Conservation (phyloP, 345 rosid genomes). For the Euclidium syriacum region DNA sequence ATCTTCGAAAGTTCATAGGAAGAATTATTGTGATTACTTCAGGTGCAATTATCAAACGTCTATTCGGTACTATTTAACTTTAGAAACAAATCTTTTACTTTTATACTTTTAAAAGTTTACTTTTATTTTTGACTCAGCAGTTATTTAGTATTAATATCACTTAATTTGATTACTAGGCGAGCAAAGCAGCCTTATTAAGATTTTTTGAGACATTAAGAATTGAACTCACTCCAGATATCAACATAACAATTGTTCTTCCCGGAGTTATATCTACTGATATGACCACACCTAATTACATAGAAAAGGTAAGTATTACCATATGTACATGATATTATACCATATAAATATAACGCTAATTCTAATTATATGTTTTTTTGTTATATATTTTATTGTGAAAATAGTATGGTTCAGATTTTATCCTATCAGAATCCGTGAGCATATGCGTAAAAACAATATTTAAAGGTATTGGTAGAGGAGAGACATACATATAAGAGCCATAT, state of each 20-base stretch:
- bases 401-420: constrained; percentile 11
- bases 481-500: constrained; percentile 9
- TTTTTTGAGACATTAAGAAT: constrained; percentile 43
- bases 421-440: constrained; percentile 3
- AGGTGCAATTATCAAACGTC: background rate
- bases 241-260: constrained; percentile 44
- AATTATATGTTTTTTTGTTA: background rate
- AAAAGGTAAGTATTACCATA: background rate
- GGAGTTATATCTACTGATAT: constrained; percentile 34
- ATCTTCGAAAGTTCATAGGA: constrained; percentile 42
- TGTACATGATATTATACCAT: background rate
- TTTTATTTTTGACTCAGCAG: too few relatives aligned
- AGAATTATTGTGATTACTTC: constrained; percentile 39
- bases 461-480: constrained; percentile 24
- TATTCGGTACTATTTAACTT: constrained; percentile 29
- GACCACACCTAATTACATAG: constrained; percentile 13
- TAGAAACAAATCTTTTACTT: background rate
- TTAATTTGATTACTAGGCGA: too few relatives aligned
- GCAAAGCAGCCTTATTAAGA: constrained; percentile 46
- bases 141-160: background rate
- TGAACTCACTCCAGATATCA: constrained; percentile 43
- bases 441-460: constrained; percentile 12
- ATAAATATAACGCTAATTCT: background rate
- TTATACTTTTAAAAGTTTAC: too few relatives aligned
- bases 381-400: background rate